Evolutionary conservation across 805 yeast species (phyloP), one percentile per base, ranked within the genome.

Genomic region (Spathaspora boniae): DNA sequence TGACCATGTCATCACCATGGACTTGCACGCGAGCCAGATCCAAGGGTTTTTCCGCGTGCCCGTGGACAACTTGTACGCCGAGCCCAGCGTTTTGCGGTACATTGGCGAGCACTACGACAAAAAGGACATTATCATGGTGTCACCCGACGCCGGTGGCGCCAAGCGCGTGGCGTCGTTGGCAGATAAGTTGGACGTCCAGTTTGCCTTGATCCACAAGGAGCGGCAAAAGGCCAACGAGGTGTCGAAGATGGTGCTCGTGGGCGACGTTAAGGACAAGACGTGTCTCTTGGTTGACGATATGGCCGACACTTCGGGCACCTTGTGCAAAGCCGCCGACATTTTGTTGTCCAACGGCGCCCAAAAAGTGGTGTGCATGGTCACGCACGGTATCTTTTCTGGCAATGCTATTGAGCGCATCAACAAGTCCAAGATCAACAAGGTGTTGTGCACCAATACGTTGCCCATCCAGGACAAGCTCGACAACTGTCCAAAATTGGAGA

Each of bases 121-220:
- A 21, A 70, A 79, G 40, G 65, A 74, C 34, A 74, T 88, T 7
- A 86, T 88, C 34, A 77, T 91, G 37, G 94, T 91, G 9, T 87
- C 96, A 4, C 98, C 98, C 3, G 98, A 91, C 65, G 98, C 98
- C 3, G 98, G 98, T 50, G 98, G 98, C 41, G 98, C 98, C 36
- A 91, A 91, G 62, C 76, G 98, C 47, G 98, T 89, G 18, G 98
- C 98, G 2, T 80, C 89, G 4, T 68, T 91, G 34, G 98, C 98
- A 9, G 98, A 91, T 53, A 78, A 84, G 50, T 70, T 93, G 46
- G 98, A 93, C 51, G 74, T 91, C 48, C 87, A 84, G 57, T 91
- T 91, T 64, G 98, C 98, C 1, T 76, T 91, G 56, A 93, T 91
- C 51, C 98, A 91, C 66, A 91, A 91, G 60, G 98, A 91, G 67